A percentile compares a stretch with the other conserved stretches of the same genome.
phyloP scores from a whole-genome alignment of 192 early-diverging fungal genomes.

The Coemansia sp. region DNA sequence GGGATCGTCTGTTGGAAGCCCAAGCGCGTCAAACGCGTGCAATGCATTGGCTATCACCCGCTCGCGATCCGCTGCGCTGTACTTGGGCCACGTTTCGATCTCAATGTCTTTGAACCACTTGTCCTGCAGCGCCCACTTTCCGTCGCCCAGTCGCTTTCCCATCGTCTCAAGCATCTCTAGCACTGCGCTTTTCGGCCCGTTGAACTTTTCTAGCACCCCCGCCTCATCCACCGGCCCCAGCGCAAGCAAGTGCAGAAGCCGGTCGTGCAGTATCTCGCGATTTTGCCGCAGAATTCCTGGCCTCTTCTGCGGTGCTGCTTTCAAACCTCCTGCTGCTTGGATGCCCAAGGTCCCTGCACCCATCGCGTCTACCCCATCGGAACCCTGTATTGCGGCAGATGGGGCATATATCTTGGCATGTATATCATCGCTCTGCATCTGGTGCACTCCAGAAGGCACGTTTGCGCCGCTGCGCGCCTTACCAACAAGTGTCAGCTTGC shows the following conservation, averaged over 20 bases:
- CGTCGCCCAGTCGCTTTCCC: slow-evolving; percentile 8
- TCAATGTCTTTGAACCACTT: slow-evolving; percentile 55
- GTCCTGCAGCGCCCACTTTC: slow-evolving; percentile 49
- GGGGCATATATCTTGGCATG: background rate
- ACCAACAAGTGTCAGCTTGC: slow-evolving; percentile 36
- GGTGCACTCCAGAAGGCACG: background rate
- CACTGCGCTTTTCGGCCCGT: slow-evolving; percentile 15
- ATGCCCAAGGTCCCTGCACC: background rate
- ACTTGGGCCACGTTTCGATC: slow-evolving; percentile 57
- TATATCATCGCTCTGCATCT: background rate
- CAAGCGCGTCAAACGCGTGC: slow-evolving; percentile 57
- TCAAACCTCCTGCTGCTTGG: background rate
- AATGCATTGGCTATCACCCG: slow-evolving; percentile 48
- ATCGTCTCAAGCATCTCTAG: slow-evolving; percentile 32
- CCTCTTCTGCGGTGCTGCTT: slow-evolving; percentile 43
- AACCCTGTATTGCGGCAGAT: background rate
- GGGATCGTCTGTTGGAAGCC: slow-evolving; percentile 49
- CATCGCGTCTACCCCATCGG: background rate
- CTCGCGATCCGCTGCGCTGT: slow-evolving; percentile 38
- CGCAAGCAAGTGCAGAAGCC: slow-evolving; percentile 37
- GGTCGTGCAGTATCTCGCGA: slow-evolving; percentile 39
- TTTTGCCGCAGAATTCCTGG: slow-evolving; percentile 46
- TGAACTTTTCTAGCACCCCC: slow-evolving; percentile 17
- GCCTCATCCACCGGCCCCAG: slow-evolving; percentile 17
- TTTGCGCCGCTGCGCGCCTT: background rate